Conservation (phyloP, 2,329 filamentous ascomycete species). For the Paecilomyces fulvus region DNA sequence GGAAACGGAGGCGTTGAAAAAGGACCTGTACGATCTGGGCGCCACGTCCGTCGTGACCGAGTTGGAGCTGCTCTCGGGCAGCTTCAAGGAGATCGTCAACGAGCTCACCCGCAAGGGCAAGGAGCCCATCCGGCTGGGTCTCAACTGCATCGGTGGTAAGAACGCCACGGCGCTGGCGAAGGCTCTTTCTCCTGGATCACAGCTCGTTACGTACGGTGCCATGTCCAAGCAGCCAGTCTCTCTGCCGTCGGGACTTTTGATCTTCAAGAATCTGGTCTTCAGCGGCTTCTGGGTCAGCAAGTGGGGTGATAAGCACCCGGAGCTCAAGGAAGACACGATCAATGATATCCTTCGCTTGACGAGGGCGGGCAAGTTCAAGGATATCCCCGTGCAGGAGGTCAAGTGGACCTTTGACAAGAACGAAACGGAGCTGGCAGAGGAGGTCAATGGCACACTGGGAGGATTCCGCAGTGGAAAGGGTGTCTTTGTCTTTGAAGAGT, state of each 20-base stretch:
- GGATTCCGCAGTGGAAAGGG: conserved; percentile 86
- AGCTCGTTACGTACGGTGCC: conserved; percentile 87
- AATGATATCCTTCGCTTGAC: conserved; percentile 72
- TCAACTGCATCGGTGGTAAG: conserved; percentile 94
- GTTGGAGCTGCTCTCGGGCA: conserved; percentile 42
- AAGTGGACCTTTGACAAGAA: conserved; percentile 77
- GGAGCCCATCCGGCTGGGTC: conserved; percentile 64
- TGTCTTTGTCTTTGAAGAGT: conserved; percentile 67
- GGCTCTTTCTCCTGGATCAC: conserved; percentile 57
- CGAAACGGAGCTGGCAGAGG: conserved; percentile 57
- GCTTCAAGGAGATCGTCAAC: conserved; percentile 44
- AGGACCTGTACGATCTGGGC: conserved; percentile 53
- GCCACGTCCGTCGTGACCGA: conserved; percentile 57
- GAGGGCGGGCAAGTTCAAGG: conserved; percentile 66
- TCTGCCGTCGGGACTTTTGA: conserved; percentile 74
- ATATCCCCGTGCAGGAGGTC: conserved; percentile 74
- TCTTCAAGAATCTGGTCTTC: conserved; percentile 87
- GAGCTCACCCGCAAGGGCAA: conserved; percentile 65
- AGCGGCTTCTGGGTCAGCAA: conserved; percentile 90
- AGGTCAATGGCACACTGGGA: conserved; percentile 72
- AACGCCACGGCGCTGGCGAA: conserved; percentile 71
- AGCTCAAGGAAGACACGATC: conserved; percentile 71
- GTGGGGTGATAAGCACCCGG: conserved; percentile 70
- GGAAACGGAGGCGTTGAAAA: conserved; percentile 56
- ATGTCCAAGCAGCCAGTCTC: conserved; percentile 84